Evolutionary conservation across 495 filamentous ascomycete genomes (phyloP).

Genomic region (Penicillium chermesinum): DNA sequence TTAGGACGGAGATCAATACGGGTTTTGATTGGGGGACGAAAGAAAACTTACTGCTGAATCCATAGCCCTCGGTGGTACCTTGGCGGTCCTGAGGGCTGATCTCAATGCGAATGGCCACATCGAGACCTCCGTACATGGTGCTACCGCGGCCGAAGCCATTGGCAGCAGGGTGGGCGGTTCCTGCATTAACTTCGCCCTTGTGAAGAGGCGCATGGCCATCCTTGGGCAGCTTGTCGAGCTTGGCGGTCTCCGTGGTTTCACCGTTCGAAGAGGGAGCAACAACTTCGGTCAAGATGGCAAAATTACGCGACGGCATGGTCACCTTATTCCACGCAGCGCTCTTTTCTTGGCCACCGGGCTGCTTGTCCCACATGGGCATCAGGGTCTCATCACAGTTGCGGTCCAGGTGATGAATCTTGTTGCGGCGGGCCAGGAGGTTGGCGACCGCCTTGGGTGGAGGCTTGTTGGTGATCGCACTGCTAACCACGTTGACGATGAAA

Average conservation of each 20-base stretch:
- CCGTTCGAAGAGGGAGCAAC: constrained; percentile 27
- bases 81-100: constrained; percentile 59
- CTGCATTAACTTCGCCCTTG: constrained; percentile 58
- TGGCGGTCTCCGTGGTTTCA: constrained; percentile 9
- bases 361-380: constrained; percentile 76
- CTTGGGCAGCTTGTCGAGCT: constrained; percentile 37
- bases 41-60: constrained; percentile 50
- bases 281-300: constrained; percentile 71
- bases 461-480: constrained; percentile 85
- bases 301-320: constrained; percentile 91
- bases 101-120: constrained; percentile 66
- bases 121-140: constrained; percentile 55
- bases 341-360: constrained; percentile 67
- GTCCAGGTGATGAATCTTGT: constrained; percentile 92
- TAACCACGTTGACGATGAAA: constrained; percentile 72
- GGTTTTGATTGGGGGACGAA: not conserved
- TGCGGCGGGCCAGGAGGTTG: constrained; percentile 75
- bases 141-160: constrained; percentile 46
- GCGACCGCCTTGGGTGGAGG: constrained; percentile 86
- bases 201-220: constrained; percentile 61
- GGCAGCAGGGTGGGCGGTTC: constrained; percentile 60
- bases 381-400: constrained; percentile 81
- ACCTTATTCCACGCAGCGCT: constrained; percentile 66
- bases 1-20: not conserved
- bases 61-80: constrained; percentile 63